These are phyloP conservation scores for Diaporthe longicolla DNA, from an alignment of 2,329 filamentous ascomycete species.

Conservation along the genomic window DNA sequence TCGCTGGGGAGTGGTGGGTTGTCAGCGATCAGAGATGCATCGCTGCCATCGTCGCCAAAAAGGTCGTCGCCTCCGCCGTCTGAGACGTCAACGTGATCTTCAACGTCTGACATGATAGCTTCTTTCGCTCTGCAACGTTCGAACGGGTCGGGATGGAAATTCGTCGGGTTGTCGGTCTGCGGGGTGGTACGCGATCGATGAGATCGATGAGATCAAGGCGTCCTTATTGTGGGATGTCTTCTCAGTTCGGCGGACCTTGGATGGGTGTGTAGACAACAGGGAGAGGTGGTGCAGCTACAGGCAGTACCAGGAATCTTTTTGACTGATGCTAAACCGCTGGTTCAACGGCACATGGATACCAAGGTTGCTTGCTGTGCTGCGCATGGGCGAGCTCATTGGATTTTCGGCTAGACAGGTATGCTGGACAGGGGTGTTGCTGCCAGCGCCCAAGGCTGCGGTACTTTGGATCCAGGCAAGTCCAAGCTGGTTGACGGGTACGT, in stretches of 20 bases:
- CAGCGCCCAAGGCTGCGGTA: neutral
- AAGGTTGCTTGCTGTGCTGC: slow-evolving; percentile 6
- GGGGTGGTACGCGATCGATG: neutral
- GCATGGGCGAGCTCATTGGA: slow-evolving; percentile 22
- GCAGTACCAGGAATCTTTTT: neutral
- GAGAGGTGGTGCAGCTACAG: neutral
- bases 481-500: too few relatives aligned
- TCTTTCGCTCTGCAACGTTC: neutral
- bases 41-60: slow-evolving; percentile 73
- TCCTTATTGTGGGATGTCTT: neutral
- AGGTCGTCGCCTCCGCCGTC: slow-evolving; percentile 73
- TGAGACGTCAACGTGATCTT: slow-evolving; percentile 64
- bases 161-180: neutral
- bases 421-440: neutral
- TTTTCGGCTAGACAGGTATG: slow-evolving; percentile 18
- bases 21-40: slow-evolving; percentile 60
- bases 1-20: slow-evolving; percentile 60
- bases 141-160: neutral
- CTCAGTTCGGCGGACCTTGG: neutral
- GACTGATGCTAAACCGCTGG: neutral
- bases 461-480: neutral
- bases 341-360: slow-evolving; percentile 2
- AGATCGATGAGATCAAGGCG: neutral
- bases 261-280: neutral
- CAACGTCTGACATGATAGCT: slow-evolving; percentile 68